Percentiles rank a stretch among this genome's conserved stretches.
phyloP scores from a whole-genome alignment of 78 protist genomes.

The Polysphondylium violaceum region DNA sequence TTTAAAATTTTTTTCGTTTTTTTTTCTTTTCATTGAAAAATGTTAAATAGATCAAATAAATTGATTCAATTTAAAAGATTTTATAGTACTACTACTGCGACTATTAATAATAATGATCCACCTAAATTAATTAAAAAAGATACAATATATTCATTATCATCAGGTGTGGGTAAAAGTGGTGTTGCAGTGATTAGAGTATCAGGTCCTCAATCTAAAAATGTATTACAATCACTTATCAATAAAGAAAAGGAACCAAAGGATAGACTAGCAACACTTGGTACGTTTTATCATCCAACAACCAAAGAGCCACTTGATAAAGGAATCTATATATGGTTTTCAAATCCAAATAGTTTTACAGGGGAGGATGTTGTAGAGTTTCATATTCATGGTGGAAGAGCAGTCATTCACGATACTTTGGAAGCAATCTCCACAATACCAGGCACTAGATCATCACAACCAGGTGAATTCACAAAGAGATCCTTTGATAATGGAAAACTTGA shows the following conservation, averaged over 20 bases:
- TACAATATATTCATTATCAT: constrained; percentile 49
- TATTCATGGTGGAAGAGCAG: constrained; percentile 94
- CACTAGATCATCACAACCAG: constrained; percentile 84
- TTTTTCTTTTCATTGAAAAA: background rate
- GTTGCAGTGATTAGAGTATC: constrained; percentile 74
- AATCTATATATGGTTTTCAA: constrained; percentile 48
- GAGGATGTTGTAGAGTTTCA: constrained; percentile 95
- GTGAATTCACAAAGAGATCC: constrained; percentile 95
- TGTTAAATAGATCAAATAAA: background rate
- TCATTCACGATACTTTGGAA: constrained; percentile 82
- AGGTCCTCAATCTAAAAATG: constrained; percentile 35
- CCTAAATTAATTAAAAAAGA: constrained; percentile 29
- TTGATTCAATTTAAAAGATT: constrained; percentile 2
- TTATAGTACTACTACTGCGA: background rate
- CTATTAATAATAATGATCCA: constrained; percentile 23
- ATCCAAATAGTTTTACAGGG: constrained; percentile 95
- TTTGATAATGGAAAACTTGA: constrained; percentile 92
- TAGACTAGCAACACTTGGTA: constrained; percentile 10
- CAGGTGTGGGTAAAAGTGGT: constrained; percentile 58
- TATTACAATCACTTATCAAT: background rate
- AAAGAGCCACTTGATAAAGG: constrained; percentile 54
- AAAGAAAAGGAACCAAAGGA: background rate
- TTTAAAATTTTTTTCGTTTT: constrained; percentile 1
- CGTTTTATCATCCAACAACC: constrained; percentile 45
- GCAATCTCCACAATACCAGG: constrained; percentile 55